These are phyloP conservation scores for Cyclotella sp. DNA, from an alignment of 108 stramenopile species.

Conservation along the genomic window DNA sequence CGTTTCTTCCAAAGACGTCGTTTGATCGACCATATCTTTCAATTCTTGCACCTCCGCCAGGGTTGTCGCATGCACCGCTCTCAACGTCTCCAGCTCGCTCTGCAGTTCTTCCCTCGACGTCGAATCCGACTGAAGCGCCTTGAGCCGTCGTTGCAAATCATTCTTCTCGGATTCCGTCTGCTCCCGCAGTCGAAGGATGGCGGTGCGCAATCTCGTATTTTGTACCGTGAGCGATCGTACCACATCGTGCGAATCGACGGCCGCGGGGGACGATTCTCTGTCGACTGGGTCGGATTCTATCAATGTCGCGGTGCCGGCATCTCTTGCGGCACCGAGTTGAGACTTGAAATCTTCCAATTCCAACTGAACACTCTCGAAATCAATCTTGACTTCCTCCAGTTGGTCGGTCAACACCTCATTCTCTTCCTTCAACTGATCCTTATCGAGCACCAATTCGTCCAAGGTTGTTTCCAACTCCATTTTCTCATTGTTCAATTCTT, in stretches of 20 bases:
- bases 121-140: constrained; percentile 41
- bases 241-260: constrained; percentile 57
- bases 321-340: constrained; percentile 64
- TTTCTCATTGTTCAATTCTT: constrained; percentile 69
- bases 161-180: constrained; percentile 81
- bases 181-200: constrained; percentile 78
- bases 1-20: constrained; percentile 78
- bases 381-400: constrained; percentile 78
- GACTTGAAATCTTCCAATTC: constrained; percentile 78
- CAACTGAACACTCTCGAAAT: constrained; percentile 79
- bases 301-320: constrained; percentile 21
- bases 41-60: constrained; percentile 72
- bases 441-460: constrained; percentile 86
- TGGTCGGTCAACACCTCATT: constrained; percentile 77
- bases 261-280: background rate
- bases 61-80: constrained; percentile 37
- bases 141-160: constrained; percentile 68
- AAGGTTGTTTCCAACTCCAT: constrained; percentile 71
- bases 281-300: constrained; percentile 6
- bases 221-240: constrained; percentile 71
- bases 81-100: constrained; percentile 42
- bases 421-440: constrained; percentile 80
- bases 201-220: constrained; percentile 84
- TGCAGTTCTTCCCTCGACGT: constrained; percentile 61
- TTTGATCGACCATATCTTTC: constrained; percentile 87